These are phyloP conservation scores for Periglandula ipomoeae DNA, from an alignment of 2,329 filamentous ascomycete species.

Conservation along the genomic window DNA sequence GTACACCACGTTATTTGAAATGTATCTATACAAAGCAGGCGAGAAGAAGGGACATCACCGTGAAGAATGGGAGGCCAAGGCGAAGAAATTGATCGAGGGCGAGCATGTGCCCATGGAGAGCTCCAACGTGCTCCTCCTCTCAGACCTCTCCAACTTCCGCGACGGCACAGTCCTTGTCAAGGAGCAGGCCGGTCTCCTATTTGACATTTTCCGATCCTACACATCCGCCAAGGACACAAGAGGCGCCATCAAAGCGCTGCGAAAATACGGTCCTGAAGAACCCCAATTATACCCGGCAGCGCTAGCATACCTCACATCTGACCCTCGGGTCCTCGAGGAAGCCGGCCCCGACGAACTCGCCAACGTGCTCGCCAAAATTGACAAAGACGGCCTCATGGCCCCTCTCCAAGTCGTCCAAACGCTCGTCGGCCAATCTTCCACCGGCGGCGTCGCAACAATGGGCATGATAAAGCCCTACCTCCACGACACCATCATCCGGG, in stretches of 20 bases:
- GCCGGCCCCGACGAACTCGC: conserved; percentile 76
- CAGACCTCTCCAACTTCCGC: conserved; percentile 80
- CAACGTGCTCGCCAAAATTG: conserved; percentile 72
- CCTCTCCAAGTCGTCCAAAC: conserved; percentile 95
- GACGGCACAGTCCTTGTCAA: conserved; percentile 88
- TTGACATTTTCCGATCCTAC: conserved; percentile 95
- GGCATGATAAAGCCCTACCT: conserved; percentile 94
- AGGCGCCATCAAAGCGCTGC: conserved; percentile 80
- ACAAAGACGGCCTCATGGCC: conserved; percentile 85
- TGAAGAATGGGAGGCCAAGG: conserved; percentile 81
- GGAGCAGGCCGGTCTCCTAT: conserved; percentile 83
- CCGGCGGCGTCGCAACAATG: conserved; percentile 74
- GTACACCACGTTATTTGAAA: conserved; percentile 93
- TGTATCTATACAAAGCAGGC: conserved; percentile 87
- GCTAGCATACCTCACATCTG: conserved; percentile 86
- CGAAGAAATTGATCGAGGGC: conserved; percentile 77
- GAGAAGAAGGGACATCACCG: conserved; percentile 57
- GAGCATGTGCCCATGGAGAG: conserved; percentile 81
- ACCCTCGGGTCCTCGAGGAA: conserved; percentile 70
- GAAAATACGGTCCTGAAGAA: conserved; percentile 86
- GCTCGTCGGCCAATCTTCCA: conserved; percentile 51
- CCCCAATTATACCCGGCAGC: conserved; percentile 89
- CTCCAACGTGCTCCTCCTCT: conserved; percentile 87
- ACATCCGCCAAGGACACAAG: conserved; percentile 85
- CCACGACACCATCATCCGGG: conserved; percentile 76